Percentiles rank a stretch among this genome's conserved stretches.
phyloP scores from a whole-genome alignment of 2,329 filamentous ascomycete genomes.

The Trichoderma sp. region DNA sequence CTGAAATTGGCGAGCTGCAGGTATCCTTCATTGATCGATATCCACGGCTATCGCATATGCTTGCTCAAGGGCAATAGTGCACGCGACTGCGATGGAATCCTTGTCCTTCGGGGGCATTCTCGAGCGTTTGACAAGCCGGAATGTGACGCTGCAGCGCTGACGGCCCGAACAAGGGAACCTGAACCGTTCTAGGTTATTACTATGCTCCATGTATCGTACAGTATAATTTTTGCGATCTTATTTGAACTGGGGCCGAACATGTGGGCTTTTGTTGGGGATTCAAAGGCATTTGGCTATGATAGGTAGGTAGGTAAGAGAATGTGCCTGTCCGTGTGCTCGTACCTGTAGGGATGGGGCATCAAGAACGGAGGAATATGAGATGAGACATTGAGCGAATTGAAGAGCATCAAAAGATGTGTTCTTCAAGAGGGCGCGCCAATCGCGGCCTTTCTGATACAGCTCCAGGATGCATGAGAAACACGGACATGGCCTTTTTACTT shows the following conservation, averaged over 20 bases:
- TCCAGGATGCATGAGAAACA: neutral
- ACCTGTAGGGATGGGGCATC: neutral
- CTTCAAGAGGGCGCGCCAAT: conserved; percentile 1
- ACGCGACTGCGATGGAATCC: conserved; percentile 2
- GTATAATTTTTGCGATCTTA: neutral
- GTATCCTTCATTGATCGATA: neutral
- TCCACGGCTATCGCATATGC: neutral
- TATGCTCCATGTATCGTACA: neutral
- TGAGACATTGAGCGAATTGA: neutral
- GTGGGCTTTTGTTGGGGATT: neutral
- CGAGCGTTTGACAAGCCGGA: neutral
- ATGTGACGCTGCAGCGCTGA: neutral
- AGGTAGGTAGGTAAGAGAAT: neutral
- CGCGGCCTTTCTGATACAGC: neutral
- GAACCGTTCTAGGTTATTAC: neutral
- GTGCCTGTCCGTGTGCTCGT: neutral
- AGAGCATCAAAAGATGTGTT: neutral
- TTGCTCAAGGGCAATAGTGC: neutral
- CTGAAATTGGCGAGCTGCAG: neutral
- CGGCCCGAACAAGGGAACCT: conserved; percentile 1
- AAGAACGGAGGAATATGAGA: neutral
- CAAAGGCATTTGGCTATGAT: neutral
- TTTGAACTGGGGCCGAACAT: neutral
- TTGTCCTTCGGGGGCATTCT: neutral
- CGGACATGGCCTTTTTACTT: neutral